These are phyloP conservation scores for Pneumocystis jirovecii DNA, from an alignment of 1,139 yeast species.

Conservation along the genomic window DNA sequence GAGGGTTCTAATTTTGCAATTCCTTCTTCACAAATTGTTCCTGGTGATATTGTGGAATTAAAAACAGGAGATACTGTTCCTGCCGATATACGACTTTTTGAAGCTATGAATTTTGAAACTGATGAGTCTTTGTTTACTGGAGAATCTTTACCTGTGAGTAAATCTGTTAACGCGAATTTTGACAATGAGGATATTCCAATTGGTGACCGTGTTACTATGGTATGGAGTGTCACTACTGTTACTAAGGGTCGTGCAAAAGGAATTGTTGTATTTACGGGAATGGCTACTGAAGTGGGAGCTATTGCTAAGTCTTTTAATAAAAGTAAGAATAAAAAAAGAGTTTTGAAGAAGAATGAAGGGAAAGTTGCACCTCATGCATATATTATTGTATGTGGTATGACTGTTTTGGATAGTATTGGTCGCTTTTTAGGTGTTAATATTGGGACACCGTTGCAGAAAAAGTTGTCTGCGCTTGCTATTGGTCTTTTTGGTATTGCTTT, in stretches of 20 bases:
- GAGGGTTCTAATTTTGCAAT: constrained; percentile 45
- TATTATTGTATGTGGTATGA: constrained; percentile 8
- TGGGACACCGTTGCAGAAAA: constrained; percentile 65
- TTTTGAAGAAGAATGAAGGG: constrained; percentile 6
- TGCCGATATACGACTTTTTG: constrained; percentile 54
- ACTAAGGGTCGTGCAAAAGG: constrained; percentile 68
- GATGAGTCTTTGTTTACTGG: constrained; percentile 74
- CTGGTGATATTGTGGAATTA: constrained; percentile 56
- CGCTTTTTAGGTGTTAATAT: constrained; percentile 18
- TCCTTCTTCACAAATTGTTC: constrained; percentile 56
- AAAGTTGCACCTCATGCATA: constrained; percentile 7
- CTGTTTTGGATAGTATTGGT: constrained; percentile 10
- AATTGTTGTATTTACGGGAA: constrained; percentile 48
- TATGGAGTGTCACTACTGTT: constrained; percentile 54
- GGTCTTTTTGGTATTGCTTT: constrained; percentile 57
- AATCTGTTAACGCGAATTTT: constrained; percentile 34
- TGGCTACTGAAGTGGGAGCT: constrained; percentile 60
- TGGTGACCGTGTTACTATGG: constrained; percentile 66
- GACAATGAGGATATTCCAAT: constrained; percentile 39
- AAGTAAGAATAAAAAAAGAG: constrained; percentile 5
- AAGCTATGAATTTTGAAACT: constrained; percentile 58
- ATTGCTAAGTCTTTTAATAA: constrained; percentile 42
- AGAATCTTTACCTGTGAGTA: constrained; percentile 62
- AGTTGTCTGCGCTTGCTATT: constrained; percentile 56
- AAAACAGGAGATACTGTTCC: constrained; percentile 69